Conservation (phyloP, 2,329 filamentous ascomycete genomes). For the Aspergillus ochraceoroseus region DNA sequence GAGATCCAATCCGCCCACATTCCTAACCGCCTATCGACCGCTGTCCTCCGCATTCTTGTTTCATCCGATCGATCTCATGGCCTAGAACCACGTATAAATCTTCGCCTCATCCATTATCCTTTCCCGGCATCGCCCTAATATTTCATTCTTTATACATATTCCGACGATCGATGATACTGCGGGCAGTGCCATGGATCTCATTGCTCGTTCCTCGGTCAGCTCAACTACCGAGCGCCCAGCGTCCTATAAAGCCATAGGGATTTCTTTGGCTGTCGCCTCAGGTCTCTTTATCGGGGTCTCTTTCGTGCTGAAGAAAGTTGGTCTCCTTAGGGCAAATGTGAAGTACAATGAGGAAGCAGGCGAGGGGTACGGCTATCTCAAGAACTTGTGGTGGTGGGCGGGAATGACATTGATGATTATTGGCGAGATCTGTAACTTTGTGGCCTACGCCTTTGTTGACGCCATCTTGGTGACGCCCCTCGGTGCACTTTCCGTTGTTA, state of each 20-base stretch:
- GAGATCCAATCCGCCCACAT: slow-evolving; percentile 4
- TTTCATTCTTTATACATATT: slow-evolving; percentile 4
- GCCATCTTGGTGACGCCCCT: slow-evolving; percentile 91
- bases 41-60: slow-evolving; percentile 6
- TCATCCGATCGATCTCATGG: slow-evolving; percentile 11
- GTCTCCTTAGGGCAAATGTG: slow-evolving; percentile 82
- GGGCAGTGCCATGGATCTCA: slow-evolving; percentile 11
- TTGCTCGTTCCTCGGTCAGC: slow-evolving; percentile 9
- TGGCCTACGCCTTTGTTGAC: slow-evolving; percentile 94
- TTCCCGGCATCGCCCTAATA: background rate
- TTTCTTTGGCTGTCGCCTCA: slow-evolving; percentile 77
- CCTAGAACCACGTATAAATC: slow-evolving; percentile 9
- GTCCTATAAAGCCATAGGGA: slow-evolving; percentile 78
- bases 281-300: slow-evolving; percentile 90
- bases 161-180: slow-evolving; percentile 4
- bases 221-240: slow-evolving; percentile 43
- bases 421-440: slow-evolving; percentile 94
- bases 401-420: slow-evolving; percentile 97
- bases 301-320: slow-evolving; percentile 93
- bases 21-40: slow-evolving; percentile 7
- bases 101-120: background rate
- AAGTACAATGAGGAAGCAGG: slow-evolving; percentile 96
- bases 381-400: slow-evolving; percentile 90
- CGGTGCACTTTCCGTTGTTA: slow-evolving; percentile 84
- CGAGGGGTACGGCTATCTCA: slow-evolving; percentile 94